Base-by-base conservation (phyloP, 1,139 yeast species). In the Candida albicans region DNA sequence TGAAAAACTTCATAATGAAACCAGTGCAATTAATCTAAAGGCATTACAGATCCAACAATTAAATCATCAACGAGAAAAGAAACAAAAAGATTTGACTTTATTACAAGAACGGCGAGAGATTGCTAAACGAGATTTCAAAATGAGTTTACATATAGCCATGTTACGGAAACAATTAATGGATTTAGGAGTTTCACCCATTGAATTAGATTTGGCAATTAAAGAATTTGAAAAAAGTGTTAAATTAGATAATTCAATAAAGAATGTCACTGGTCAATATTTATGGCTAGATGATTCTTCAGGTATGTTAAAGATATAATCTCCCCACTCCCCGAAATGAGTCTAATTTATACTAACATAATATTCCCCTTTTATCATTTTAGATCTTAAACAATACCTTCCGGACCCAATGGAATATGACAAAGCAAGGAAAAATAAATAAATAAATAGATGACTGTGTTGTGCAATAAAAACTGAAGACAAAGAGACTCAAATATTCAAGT, bases 81-180 rank as follows among this genome's bases (percentile, higher is more conserved):
- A 77, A 59, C 70, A 72, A 51, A 65, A 72, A 44, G 83, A 79
- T 45, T 52, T 70, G 28, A 79, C 68, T 55, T 65, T 65, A 39
- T 55, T 74, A 48, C 73, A 70, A 55, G 84, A 75, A 58, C 65
- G 77, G 43, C 70, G 67, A 54, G 75, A 67, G 39, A 62, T 59
- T 36, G 77, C 74, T 38, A 79, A 75, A 52, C 70, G 85, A 44
- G 73, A 73, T 53, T 76, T 75, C 69, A 79, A 77, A 57, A 77
- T 83, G 84, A 73, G 79, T 8, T 63, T 82, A 54, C 89, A 84
- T 56, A 70, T 84, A 35, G 87, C 87, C 1, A 61, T 83, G 56
- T 64, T 84, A 33, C 66, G 86, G 42, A 71, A 80, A 52, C 88
- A 83, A 57, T 64, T 84, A 44, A 48, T 60, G 5, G 84, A 81